These are phyloP conservation scores for Piper betle DNA, from an alignment of 164 flowering plant genomes.

Conservation along the genomic window DNA sequence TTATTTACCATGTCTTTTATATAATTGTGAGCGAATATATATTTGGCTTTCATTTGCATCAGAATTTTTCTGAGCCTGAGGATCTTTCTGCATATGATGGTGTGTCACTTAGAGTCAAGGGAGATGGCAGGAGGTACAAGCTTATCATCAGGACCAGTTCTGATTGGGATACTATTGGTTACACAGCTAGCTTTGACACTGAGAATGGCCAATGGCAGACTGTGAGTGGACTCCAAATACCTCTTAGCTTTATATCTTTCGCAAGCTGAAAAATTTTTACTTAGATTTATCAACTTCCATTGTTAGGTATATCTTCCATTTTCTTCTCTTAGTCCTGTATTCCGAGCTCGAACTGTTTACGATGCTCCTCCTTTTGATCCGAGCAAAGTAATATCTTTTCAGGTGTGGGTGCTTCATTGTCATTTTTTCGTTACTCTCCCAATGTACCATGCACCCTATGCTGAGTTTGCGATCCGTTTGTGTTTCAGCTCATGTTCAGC, in stretches of 20 bases:
- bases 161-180: slow-evolving; percentile 97
- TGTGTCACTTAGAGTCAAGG: slow-evolving; percentile 70
- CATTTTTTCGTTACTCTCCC: neutral
- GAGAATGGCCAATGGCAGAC: slow-evolving; percentile 73
- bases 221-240: slow-evolving; percentile 29
- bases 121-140: slow-evolving; percentile 87
- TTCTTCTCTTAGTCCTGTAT: slow-evolving; percentile 77
- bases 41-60: slow-evolving; percentile 7
- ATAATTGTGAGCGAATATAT: neutral
- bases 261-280: neutral
- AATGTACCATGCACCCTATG: neutral
- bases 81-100: slow-evolving; percentile 97
- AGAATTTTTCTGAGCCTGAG: slow-evolving; percentile 78
- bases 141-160: slow-evolving; percentile 77
- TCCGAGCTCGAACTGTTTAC: slow-evolving; percentile 71
- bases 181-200: slow-evolving; percentile 81
- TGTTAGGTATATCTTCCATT: slow-evolving; percentile 64
- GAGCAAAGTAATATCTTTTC: slow-evolving; percentile 53
- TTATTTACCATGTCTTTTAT: neutral
- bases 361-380: slow-evolving; percentile 86
- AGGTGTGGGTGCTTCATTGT: slow-evolving; percentile 31
- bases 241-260: neutral
- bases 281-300: neutral
- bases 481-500: slow-evolving; percentile 91
- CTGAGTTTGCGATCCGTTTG: slow-evolving; percentile 2